Evolutionary conservation across 2,329 filamentous ascomycete species (phyloP).

Genomic region (Fusarium anthophilum): DNA sequence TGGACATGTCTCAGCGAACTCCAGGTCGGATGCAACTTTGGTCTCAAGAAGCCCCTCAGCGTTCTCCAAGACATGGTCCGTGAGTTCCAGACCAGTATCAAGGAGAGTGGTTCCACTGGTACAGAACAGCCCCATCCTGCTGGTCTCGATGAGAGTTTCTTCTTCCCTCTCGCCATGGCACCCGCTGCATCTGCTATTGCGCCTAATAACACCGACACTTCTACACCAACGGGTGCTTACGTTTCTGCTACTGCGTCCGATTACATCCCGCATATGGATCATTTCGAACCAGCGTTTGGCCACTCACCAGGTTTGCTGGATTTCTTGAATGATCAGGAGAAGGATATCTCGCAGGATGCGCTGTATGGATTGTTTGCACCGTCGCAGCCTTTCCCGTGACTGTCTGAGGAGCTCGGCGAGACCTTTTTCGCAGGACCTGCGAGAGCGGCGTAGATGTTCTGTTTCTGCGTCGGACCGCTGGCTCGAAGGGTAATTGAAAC

Average conservation of each 20-base stretch:
- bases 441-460: constrained; percentile 7
- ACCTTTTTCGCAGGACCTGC: constrained; percentile 28
- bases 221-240: constrained; percentile 31
- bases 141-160: constrained; percentile 45
- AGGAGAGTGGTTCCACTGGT: constrained; percentile 37
- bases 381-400: constrained; percentile 44
- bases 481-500: not conserved
- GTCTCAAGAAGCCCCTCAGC: constrained; percentile 48
- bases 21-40: constrained; percentile 49
- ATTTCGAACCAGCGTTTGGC: constrained; percentile 39
- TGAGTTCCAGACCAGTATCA: constrained; percentile 44
- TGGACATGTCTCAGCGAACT: constrained; percentile 49
- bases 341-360: constrained; percentile 45
- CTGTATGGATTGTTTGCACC: constrained; percentile 46
- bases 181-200: constrained; percentile 13
- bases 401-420: constrained; percentile 30
- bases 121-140: constrained; percentile 34
- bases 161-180: constrained; percentile 43
- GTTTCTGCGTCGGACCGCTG: not conserved
- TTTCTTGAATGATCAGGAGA: constrained; percentile 46
- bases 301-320: constrained; percentile 41
- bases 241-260: constrained; percentile 27
- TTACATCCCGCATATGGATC: constrained; percentile 38
- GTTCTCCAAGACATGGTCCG: constrained; percentile 48
- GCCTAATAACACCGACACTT: constrained; percentile 4